These are phyloP conservation scores for Bipolaris oryzae DNA, from an alignment of 2,329 filamentous ascomycete species.

Conservation along the genomic window DNA sequence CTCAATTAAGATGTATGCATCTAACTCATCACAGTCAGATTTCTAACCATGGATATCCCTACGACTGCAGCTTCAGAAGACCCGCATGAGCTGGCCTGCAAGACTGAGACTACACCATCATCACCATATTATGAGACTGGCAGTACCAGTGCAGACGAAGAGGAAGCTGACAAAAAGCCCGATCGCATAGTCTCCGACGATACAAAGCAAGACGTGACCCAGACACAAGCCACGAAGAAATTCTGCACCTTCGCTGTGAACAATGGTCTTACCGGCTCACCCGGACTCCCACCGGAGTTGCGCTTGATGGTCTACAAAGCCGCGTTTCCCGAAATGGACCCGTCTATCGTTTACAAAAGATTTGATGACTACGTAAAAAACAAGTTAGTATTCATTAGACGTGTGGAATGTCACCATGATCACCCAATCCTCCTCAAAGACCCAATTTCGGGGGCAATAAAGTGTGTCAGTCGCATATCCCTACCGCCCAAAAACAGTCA, in stretches of 20 bases:
- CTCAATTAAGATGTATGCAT: background rate
- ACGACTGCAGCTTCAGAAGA: background rate
- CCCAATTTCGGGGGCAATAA: background rate
- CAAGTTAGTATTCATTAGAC: background rate
- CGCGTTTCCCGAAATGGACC: conserved; percentile 2
- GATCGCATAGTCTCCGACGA: background rate
- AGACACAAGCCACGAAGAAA: background rate
- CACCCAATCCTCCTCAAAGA: no score
- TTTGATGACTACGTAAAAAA: background rate
- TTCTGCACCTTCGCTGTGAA: background rate
- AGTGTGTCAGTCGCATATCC: background rate
- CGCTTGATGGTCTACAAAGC: background rate
- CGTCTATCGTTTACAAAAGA: background rate
- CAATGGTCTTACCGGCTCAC: background rate
- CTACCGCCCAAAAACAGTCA: no score
- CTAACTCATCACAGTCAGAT: background rate
- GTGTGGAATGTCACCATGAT: no score
- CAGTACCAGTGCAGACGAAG: background rate
- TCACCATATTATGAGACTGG: background rate
- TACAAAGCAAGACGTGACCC: background rate
- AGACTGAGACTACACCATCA: background rate
- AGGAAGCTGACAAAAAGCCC: background rate
- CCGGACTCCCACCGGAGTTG: background rate
- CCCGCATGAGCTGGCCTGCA: background rate
- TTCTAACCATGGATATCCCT: background rate